Base-by-base conservation (phyloP, 169 alveolate species). In the Cryptosporidium bovis region DNA sequence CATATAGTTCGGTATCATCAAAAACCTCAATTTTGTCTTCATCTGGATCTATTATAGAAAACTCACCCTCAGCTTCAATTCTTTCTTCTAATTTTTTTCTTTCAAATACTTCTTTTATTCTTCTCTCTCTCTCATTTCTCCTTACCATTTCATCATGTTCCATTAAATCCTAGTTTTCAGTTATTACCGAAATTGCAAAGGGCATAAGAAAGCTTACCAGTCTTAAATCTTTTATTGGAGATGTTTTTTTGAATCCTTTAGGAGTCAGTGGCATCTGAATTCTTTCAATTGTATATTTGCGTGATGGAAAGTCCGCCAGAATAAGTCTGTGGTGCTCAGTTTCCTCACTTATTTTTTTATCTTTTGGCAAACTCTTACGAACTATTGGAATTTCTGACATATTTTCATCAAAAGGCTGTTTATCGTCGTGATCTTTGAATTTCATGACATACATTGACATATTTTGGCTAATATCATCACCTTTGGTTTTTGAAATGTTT, bases 1-100 rank as follows among this genome's bases (percentile, higher is more conserved):
- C 40, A 36, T 77, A 77, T 40, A 77, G 15, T 46, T 77, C 65
- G 0, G 24, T 18, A 46, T 77, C 87, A 60, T 77, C 87, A 56
- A 65, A 56, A 24, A 60, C 51, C 8, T 34, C 62, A 58, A 77
- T 77, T n/a, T 77, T 55, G 36, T 77, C 53, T 46, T 77, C 87
- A 15, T 46, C 44, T 53, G 83, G 83, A 1, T 69, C 83, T 16
- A 69, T 29, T 53, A 69, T 6, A 2, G 83, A 69, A 34, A 69
- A 69, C 13, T 69, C 83, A 15, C 50, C 36, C 10, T 69, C 68
- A 29, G 27, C 34, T 66, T 36, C 8, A 69, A 29, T 16, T 33
- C 36, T 69, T 27, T 64, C 48, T 8, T 53, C 20, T 8, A 56
- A 55, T 69, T 53, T 50, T 53, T 53, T 69, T 53, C 15, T 69